Base-by-base conservation (phyloP, 164 flowering plant genomes). In the Magnolia sinica region DNA sequence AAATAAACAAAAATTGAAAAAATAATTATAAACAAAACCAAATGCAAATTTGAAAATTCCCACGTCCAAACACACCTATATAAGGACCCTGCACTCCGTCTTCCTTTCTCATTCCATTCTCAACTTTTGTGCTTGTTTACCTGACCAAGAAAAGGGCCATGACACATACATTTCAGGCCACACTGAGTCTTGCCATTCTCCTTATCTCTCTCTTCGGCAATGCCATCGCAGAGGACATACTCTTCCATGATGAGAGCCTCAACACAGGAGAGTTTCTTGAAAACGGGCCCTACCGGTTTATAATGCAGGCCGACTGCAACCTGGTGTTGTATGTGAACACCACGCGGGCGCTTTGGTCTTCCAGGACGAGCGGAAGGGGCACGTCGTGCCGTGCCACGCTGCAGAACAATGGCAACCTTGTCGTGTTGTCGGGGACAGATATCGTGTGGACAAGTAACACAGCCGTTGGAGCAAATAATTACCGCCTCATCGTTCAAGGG, bases 301-400 rank as follows among this genome's bases (percentile, higher is more conserved):
- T 79, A 27, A 79, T 79, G 78, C 78, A 79, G 10, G 4, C 29
- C 0, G 81, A 79, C 18, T 79, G 81, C 10, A 79, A 74, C 75
- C 81, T 74, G n/a, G 81, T 79, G 55, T 58, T 79, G 72, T 79
- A 79, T 22, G 71, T 65, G 71, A 79, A 79, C 50, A 45, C 19
- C 18, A 63, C 45, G 19, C n/a, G 70, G 22, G 70, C 77, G 1
- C 76, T 78, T 7, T 78, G 80, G 80, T 20, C 23, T 18, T 78
- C 80, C 50, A 4, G 73, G 14, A 78, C 80, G 5, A 69, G 68
- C 50, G 77, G 80, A 9, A 73, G 74, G 31, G 80, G 77, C 55
- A 70, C 64, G 10, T 51, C 74, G 0, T 75, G 77, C 45, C 75
- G 75, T 50, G 75, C 72, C 45, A 64, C 71, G 20, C 59, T 74